Percentiles rank a stretch among this genome's conserved stretches.
Evolutionary conservation across 768 basidiomycete genomes (phyloP).

Genomic region (Lactarius vividus): DNA sequence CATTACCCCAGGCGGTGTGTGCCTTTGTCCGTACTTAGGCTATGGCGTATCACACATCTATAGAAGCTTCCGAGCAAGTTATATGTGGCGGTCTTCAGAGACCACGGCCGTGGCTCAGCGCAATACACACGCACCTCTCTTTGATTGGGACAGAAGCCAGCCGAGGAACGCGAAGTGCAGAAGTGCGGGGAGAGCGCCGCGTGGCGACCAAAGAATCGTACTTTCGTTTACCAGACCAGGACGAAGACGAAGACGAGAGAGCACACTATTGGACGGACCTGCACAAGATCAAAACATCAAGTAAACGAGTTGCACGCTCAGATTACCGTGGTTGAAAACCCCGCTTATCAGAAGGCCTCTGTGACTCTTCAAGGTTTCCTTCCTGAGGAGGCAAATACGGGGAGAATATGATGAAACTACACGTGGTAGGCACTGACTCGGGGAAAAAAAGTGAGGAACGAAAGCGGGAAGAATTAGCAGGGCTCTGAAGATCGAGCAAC

Average conservation of each 20-base stretch:
- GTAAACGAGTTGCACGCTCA: background rate
- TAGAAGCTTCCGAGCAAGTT: background rate
- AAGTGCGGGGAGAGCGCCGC: constrained; percentile 1
- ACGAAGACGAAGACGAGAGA: background rate
- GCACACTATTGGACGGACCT: background rate
- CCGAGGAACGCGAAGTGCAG: background rate
- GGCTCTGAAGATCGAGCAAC: background rate
- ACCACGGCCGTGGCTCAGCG: background rate
- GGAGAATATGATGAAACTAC: background rate
- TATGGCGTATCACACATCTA: background rate
- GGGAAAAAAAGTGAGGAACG: background rate
- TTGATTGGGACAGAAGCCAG: background rate
- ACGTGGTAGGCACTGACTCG: constrained; percentile 5
- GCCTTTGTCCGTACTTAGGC: background rate
- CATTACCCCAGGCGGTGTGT: background rate
- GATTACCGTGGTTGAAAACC: background rate
- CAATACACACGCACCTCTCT: background rate
- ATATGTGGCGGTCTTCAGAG: background rate
- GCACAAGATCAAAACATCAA: background rate
- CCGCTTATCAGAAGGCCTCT: constrained; percentile 8
- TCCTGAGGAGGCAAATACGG: background rate
- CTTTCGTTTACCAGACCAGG: constrained; percentile 1
- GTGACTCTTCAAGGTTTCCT: background rate
- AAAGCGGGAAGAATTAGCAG: background rate
- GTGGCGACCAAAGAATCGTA: background rate